These are phyloP conservation scores for Xerocomus nothofagi DNA, from an alignment of 1,284 basidiomycete species.

Conservation along the genomic window DNA sequence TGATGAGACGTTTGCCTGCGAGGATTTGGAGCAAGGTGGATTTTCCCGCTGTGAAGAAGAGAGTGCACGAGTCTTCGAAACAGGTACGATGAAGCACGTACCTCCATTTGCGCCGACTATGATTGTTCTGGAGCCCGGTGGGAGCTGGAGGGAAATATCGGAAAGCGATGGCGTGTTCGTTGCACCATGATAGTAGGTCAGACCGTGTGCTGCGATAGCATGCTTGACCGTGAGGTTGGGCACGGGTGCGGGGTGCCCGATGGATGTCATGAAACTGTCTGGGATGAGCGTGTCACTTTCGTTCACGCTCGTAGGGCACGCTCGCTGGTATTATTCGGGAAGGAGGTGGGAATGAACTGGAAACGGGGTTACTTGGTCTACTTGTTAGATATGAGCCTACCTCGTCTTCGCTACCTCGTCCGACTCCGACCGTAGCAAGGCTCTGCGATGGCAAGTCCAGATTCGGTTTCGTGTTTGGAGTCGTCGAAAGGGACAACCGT, in stretches of 20 bases:
- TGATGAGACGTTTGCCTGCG: constrained; percentile 87
- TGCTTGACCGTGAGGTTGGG: constrained; percentile 10
- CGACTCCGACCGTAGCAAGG: too few relatives aligned
- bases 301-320: too few relatives aligned
- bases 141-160: constrained; percentile 67
- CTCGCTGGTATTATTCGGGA: too few relatives aligned
- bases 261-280: too few relatives aligned
- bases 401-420: too few relatives aligned
- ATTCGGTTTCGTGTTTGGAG: too few relatives aligned
- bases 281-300: not conserved
- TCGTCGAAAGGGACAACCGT: too few relatives aligned
- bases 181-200: constrained; percentile 64
- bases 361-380: too few relatives aligned
- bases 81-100: constrained; percentile 32
- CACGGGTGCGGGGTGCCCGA: not conserved
- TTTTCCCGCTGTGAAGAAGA: constrained; percentile 71
- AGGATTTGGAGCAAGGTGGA: constrained; percentile 93
- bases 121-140: constrained; percentile 76
- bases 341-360: too few relatives aligned
- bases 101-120: constrained; percentile 93
- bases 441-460: too few relatives aligned
- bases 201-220: constrained; percentile 54
- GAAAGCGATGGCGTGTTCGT: constrained; percentile 51
- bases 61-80: not conserved
- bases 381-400: too few relatives aligned